A percentile compares a stretch with the other conserved stretches of the same genome.
Conservation (phyloP, 768 basidiomycete species). For the Tulasnella sp. region DNA sequence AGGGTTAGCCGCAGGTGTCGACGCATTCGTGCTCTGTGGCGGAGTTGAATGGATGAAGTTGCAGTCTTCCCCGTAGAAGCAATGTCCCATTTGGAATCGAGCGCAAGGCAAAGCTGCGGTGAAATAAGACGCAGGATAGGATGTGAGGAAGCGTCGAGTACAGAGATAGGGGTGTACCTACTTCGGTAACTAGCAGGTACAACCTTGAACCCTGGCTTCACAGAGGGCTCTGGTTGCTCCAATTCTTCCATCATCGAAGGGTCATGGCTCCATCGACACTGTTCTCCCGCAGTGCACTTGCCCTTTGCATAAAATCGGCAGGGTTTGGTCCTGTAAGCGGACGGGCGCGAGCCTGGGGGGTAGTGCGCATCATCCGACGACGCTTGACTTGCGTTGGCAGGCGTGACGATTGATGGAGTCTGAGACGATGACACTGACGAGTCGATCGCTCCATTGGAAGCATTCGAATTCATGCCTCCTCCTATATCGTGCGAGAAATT, state of each 20-base stretch:
- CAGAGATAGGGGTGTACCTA: neutral
- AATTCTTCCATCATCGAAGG: conserved; percentile 16
- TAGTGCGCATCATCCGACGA: conserved; percentile 18
- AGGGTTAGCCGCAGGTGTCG: conserved; percentile 17
- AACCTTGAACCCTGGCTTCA: conserved; percentile 27
- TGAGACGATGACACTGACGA: conserved; percentile 15
- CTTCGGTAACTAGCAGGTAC: conserved; percentile 32
- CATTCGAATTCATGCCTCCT: neutral
- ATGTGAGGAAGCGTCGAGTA: conserved; percentile 7
- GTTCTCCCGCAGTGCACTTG: conserved; percentile 30
- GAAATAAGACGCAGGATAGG: neutral
- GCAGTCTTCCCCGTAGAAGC: conserved; percentile 32
- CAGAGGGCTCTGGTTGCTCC: neutral
- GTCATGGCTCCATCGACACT: conserved; percentile 33
- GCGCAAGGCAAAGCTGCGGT: conserved; percentile 29
- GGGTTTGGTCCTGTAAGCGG: conserved; percentile 29
- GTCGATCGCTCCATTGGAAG: conserved; percentile 10
- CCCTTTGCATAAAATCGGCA: conserved; percentile 32
- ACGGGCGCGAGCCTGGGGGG: neutral
- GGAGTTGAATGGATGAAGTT: conserved; percentile 31
- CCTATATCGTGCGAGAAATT: conserved; percentile 31
- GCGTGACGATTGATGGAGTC: conserved; percentile 19
- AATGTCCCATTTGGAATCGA: conserved; percentile 27
- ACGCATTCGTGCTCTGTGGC: neutral
- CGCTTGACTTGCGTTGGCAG: conserved; percentile 17